Conservation (phyloP, 2,329 filamentous ascomycete species). For the Colletotrichum falcatum region DNA sequence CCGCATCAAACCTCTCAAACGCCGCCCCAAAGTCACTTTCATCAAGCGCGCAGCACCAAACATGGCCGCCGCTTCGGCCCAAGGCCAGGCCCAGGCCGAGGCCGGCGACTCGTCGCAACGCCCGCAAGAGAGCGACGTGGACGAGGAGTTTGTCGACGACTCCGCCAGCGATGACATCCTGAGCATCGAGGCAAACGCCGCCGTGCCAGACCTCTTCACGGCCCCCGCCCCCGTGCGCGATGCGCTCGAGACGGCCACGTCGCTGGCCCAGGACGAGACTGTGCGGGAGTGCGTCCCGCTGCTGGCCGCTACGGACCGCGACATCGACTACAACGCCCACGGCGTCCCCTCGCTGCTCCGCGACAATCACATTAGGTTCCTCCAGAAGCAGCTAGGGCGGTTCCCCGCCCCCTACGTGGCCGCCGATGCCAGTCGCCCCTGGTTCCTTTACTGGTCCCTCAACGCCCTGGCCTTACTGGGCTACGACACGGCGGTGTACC, state of each 20-base stretch:
- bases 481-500: conserved; percentile 76
- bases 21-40: conserved; percentile 51
- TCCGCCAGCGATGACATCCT: conserved; percentile 12
- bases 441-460: conserved; percentile 95
- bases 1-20: conserved; percentile 42
- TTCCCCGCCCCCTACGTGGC: conserved; percentile 78
- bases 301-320: conserved; percentile 67
- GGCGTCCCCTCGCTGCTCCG: conserved; percentile 82
- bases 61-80: conserved; percentile 36
- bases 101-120: conserved; percentile 5
- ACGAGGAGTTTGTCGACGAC: conserved; percentile 41
- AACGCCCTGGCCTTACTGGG: conserved; percentile 81
- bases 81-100: conserved; percentile 2
- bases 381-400: conserved; percentile 67
- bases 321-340: conserved; percentile 71
- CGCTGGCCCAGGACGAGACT: conserved; percentile 80
- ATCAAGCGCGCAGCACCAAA: conserved; percentile 41
- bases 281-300: conserved; percentile 76
- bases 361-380: conserved; percentile 69
- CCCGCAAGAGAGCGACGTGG: conserved; percentile 25
- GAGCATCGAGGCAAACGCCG: conserved; percentile 40
- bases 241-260: conserved; percentile 74
- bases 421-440: conserved; percentile 89
- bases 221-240: conserved; percentile 73
- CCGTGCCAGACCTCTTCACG: conserved; percentile 69